Evolutionary conservation across 345 rosid genomes (phyloP).

Genomic region (Carallia brachiata): DNA sequence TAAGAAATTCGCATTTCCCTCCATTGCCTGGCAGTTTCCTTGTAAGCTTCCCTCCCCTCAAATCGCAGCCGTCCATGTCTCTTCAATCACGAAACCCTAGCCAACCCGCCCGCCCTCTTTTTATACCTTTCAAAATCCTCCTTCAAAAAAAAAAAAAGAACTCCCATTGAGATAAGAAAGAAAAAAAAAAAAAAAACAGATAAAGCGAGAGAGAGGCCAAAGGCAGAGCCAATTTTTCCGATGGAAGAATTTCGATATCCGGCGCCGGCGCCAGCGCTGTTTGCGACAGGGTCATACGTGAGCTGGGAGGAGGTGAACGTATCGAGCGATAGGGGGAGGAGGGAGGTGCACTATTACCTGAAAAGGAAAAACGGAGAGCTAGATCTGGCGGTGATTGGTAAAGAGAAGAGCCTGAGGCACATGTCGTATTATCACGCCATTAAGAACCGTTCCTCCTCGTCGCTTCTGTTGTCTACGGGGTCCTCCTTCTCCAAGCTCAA

Average conservation of each 20-base stretch:
- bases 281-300: slow-evolving; percentile 38
- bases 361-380: slow-evolving; percentile 51
- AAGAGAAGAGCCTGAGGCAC: slow-evolving; percentile 48
- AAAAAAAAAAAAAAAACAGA: not conserved
- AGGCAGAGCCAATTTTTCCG: not conserved
- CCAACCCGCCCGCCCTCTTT: slow-evolving; percentile 11
- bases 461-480: slow-evolving; percentile 19
- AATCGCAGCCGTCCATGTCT: slow-evolving; percentile 60
- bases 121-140: slow-evolving; percentile 13
- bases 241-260: slow-evolving; percentile 29
- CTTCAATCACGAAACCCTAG: slow-evolving; percentile 49
- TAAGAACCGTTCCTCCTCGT: slow-evolving; percentile 23
- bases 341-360: slow-evolving; percentile 60
- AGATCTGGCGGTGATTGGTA: slow-evolving; percentile 76
- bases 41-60: not conserved
- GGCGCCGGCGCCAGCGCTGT: slow-evolving; percentile 21
- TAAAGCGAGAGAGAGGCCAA: not conserved
- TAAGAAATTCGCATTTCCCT: not conserved
- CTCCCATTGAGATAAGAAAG: too few relatives aligned
- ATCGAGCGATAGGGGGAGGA: slow-evolving; percentile 49
- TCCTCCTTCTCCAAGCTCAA: slow-evolving; percentile 36
- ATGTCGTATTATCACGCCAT: slow-evolving; percentile 50
- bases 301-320: slow-evolving; percentile 71
- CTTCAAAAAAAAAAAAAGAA: too few relatives aligned
- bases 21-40: slow-evolving; percentile 16